A percentile compares a stretch with the other conserved stretches of the same genome.
phyloP scores from a whole-genome alignment of 257 asterid genomes.

The Scutellaria baicalensis region DNA sequence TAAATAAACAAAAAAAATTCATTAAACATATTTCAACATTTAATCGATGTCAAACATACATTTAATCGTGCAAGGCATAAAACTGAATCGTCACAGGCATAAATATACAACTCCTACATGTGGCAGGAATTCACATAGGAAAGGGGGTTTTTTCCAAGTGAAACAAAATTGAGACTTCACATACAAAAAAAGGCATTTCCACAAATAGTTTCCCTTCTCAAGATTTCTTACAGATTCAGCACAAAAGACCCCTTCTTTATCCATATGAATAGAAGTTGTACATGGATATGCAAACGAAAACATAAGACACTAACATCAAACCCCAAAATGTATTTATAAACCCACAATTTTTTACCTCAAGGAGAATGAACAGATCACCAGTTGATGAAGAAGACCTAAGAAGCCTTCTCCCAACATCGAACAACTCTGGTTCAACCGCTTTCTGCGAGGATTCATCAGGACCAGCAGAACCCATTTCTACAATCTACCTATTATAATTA shows the following conservation, averaged over 20 bases:
- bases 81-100: not conserved
- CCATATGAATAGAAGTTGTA: not conserved
- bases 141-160: not conserved
- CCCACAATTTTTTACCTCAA: slow-evolving; percentile 24
- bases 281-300: not conserved
- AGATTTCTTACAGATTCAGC: not conserved
- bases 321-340: not conserved
- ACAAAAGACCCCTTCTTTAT: not conserved
- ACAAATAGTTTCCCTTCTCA: slow-evolving; percentile 16
- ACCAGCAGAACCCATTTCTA: no score
- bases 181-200: slow-evolving; percentile 7
- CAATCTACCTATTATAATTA: not conserved
- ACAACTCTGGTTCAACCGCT: slow-evolving; percentile 27
- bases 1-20: no score
- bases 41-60: no score
- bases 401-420: slow-evolving; percentile 25
- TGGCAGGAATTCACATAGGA: slow-evolving; percentile 1
- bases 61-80: not conserved
- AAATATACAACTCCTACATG: slow-evolving; percentile 9
- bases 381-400: slow-evolving; percentile 13
- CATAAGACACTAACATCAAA: not conserved
- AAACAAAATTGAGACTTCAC: not conserved
- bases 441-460: slow-evolving; percentile 21
- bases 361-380: slow-evolving; percentile 26
- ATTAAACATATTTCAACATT: no score